Evolutionary conservation across 2,329 filamentous ascomycete species (phyloP), one percentile per base, ranked within the genome.

Genomic region (Fusarium irregulare): DNA sequence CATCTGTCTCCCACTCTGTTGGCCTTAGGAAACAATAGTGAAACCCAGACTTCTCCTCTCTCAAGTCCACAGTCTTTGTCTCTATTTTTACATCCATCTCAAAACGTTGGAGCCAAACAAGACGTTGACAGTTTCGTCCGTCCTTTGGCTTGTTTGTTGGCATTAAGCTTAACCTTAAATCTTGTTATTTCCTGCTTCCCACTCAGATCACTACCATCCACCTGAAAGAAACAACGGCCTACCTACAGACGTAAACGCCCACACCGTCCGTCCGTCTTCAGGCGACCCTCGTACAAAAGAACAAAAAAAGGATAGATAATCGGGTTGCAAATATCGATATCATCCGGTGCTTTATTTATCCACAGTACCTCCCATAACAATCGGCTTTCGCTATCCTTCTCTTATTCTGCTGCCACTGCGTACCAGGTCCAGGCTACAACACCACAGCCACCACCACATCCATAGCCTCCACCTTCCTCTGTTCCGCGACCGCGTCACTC

Each of bases 141-240:
- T 18, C 49, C 21, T 58, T 53, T 67, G 60, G 56, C 64, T 69
- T 73, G 59, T 64, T 30, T 61, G 56, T 16, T 62, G 50, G 56
- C 71, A 25, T 53, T 27, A 42, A 28, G 18, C 34, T 42, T 53
- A 75, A 71, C 71, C 72, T 75, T 75, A 73, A 64, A 58, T 65
- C 53, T 59, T 65, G 59, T 65, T 60, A 42, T 65, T 64, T 73
- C 69, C 71, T 69, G 70, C 64, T 70, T 75, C 71, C 47, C 68
- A 53, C 61, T 66, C 47, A 49, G 40, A 64, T 57, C 66, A 64
- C 66, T 46, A 28, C 48, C 56, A 47, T 42, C 41, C 51, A 53
- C 37, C 54, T 46, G 25, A 32, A 34, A 45, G 58, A 67, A n/a
- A 27, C 40, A 61, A 50, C 56, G 40, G 25, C 46, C 32, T 41